A percentile compares a stretch with the other conserved stretches of the same genome.
Conservation (phyloP, 2,329 filamentous ascomycete species). For the Helotiales sp. region DNA sequence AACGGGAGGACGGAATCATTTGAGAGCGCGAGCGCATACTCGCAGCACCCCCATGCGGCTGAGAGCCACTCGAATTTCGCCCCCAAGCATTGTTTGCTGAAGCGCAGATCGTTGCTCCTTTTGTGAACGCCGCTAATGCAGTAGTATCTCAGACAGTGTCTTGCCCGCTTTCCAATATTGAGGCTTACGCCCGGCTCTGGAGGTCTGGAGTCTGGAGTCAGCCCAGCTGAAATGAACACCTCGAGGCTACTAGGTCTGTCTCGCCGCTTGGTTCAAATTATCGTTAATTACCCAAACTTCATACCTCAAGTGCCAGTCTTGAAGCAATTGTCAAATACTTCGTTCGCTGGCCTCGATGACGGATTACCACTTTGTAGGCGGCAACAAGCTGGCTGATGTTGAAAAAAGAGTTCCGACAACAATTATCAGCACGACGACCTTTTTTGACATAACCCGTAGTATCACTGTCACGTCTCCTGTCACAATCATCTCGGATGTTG, state of each 20-base stretch:
- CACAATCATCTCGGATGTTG: not conserved
- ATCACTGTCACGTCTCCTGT: not conserved
- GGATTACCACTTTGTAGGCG: no score
- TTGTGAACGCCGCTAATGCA: not conserved
- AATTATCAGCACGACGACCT: no score
- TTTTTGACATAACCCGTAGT: no score
- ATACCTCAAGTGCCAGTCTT: no score
- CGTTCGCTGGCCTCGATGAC: no score
- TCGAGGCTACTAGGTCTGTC: no score
- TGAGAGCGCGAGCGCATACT: no score
- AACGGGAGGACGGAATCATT: not conserved
- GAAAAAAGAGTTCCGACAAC: no score
- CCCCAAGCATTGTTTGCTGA: not conserved
- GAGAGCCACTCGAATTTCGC: not conserved
- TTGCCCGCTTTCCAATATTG: not conserved
- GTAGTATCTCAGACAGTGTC: not conserved
- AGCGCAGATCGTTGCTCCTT: not conserved
- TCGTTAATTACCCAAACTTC: no score
- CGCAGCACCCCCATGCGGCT: not conserved
- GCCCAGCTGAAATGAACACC: not conserved
- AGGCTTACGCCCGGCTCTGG: not conserved
- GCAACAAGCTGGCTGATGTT: no score
- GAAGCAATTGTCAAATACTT: not conserved
- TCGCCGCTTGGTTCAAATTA: no score
- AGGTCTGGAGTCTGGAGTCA: no score